Evolutionary conservation across 2,329 filamentous ascomycete species (phyloP), one percentile per base, ranked within the genome.

Genomic region (Colletotrichum sp.): DNA sequence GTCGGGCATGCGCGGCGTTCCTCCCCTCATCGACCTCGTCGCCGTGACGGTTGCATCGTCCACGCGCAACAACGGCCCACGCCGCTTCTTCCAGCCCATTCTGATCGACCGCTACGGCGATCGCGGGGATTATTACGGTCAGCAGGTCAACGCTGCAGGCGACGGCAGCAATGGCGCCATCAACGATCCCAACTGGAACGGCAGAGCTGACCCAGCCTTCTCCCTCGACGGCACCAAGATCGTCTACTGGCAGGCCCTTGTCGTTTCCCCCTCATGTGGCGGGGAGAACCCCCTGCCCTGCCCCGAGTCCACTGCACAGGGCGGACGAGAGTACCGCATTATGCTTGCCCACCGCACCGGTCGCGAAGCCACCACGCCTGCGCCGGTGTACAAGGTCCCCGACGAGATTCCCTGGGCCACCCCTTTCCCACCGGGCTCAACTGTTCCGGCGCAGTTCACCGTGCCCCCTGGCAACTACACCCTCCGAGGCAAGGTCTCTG

Each of bases 161-260:
- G 80, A 84, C 24, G 82, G 80, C 5, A 86, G 85, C 2, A 83
- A 79, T 68, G 86, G 86, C 1, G 83, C 79, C 66, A 74, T 86
- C n/a, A 85, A 87, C 69, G 87, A 89, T 69, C 85, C 87, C 0
- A 82, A 87, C 30, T 89, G 88, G 88, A 89, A 89, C 77, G 88
- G 82, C 6, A 79, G 81, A 13, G 88, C 88, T 7, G 88, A 89
- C 77, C 88, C 86, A 4, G 81, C 79, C 2, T 87, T 82, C 60
- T 86, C 85, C 3, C 81, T 78, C 2, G 88, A 89, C 76, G 83
- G 84, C 7, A 89, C 86, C 0, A 78, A 81, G 3, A 83, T 89
- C 44, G 84, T 84, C 1, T 90, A 86, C 76, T 88, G 80, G 79
- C 85, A 89, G 77, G 80, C 80, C 5, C 78, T 86, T 8, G 83